Conservation (phyloP, 495 filamentous ascomycete genomes). For the Podospora sp. region DNA sequence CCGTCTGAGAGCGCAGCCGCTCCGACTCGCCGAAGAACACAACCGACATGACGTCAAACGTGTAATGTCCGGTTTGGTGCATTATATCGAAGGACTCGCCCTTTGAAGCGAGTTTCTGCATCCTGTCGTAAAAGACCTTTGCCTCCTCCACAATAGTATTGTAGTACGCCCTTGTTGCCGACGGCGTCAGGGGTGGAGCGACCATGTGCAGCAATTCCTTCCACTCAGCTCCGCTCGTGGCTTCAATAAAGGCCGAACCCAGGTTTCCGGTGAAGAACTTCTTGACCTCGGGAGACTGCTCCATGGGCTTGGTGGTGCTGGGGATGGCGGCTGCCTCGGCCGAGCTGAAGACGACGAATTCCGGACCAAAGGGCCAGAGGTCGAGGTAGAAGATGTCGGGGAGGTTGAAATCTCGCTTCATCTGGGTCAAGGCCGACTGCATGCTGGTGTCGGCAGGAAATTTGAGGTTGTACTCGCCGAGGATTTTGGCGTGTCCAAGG, state of each 20-base stretch:
- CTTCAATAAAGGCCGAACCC: conserved; percentile 24
- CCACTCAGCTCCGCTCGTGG: conserved; percentile 26
- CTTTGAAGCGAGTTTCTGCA: conserved; percentile 12
- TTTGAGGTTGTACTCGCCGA: conserved; percentile 15
- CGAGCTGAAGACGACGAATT: conserved; percentile 24
- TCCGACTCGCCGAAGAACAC: conserved; percentile 21
- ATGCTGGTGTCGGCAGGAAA: not conserved
- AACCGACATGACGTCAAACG: conserved; percentile 25
- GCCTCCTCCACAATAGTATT: conserved; percentile 26
- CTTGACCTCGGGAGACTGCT: conserved; percentile 13
- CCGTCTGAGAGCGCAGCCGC: conserved; percentile 1
- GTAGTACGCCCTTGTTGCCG: conserved; percentile 19
- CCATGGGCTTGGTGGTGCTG: conserved; percentile 19
- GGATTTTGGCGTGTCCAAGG: conserved; percentile 15
- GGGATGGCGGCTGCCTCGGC: conserved; percentile 25
- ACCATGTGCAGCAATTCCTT: conserved; percentile 32
- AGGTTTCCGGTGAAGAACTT: conserved; percentile 13
- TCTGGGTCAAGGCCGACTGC: conserved; percentile 16
- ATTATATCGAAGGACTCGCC: conserved; percentile 17
- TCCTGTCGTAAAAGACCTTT: conserved; percentile 18
- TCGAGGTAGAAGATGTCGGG: conserved; percentile 33
- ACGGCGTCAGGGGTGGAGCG: conserved; percentile 26
- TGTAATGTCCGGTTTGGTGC: conserved; percentile 3
- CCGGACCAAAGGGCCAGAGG: conserved; percentile 30
- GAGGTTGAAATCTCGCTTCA: conserved; percentile 25